Evolutionary conservation across 2,329 filamentous ascomycete genomes (phyloP), one percentile per base, ranked within the genome.

Genomic region (Berkeleyomyces rouxiae): DNA sequence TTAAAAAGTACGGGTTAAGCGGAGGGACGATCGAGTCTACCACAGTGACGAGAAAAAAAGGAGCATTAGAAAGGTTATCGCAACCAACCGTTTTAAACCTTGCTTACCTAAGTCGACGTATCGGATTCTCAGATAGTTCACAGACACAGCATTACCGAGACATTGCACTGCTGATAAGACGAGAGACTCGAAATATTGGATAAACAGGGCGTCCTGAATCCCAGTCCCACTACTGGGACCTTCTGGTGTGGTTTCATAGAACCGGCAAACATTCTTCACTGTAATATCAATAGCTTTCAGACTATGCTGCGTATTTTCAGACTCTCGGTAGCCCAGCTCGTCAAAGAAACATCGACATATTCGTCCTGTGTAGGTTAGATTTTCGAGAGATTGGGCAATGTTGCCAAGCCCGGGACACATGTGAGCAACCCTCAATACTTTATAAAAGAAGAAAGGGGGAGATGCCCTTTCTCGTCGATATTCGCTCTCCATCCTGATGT

Each of bases 191-290:
- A 90, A 90, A 0, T 84, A 81, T 33, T 79, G 75, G 67, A 90
- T 88, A 66, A 90, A 90, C 39, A 81, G 77, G 74, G 85, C 80
- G 67, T 88, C 85, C 23, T 83, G 84, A 65, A 89, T 86, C 0
- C 85, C 85, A 1, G 84, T 85, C 2, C 83, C 84, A 0, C 80
- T 79, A 67, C 87, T 84, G 66, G 84, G 66, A 74, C 74, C 57
- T 73, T 71, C 64, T 51, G 77, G 74, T 4, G 40, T 57, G 16
- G 39, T 33, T 46, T 60, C 58, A 31, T 59, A 61, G 37, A 43
- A 43, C 3, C 85, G 80, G 68, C 87, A 90, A 70, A 85, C 86
- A 65, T 88, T 88, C 73, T 88, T 88, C 62, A 90, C 83, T 0
- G 85, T 84, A 53, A 90, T 72, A 67, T 90, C 86, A 31, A 90